A percentile compares a stretch with the other conserved stretches of the same genome.
Evolutionary conservation across 2,329 filamentous ascomycete genomes (phyloP).

Genomic region (Venturia nashicola): DNA sequence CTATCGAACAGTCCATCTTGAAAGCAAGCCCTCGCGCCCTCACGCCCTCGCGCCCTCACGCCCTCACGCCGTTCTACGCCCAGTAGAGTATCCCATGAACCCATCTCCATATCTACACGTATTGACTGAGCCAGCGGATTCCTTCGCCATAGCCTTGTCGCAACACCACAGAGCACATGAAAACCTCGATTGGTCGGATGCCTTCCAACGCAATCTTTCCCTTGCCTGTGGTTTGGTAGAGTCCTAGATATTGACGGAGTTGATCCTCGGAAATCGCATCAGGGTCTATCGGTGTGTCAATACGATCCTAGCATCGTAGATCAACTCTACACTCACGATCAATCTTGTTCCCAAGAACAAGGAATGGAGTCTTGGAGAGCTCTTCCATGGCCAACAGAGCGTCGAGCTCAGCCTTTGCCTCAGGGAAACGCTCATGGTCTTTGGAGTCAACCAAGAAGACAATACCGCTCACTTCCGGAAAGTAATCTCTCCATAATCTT

Average conservation of each 20-base stretch:
- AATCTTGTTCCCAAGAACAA: conserved; percentile 98
- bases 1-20: neutral
- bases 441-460: conserved; percentile 98
- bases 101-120: conserved; percentile 19
- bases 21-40: neutral
- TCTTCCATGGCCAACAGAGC: conserved; percentile 83
- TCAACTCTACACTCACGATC: conserved; percentile 40
- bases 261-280: conserved; percentile 93
- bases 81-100: neutral
- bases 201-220: conserved; percentile 87
- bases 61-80: neutral
- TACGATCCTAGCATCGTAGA: neutral
- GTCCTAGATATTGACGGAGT: conserved; percentile 70
- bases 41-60: neutral
- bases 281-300: conserved; percentile 40
- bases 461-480: conserved; percentile 86
- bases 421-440: conserved; percentile 85
- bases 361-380: conserved; percentile 85
- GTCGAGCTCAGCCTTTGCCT: conserved; percentile 95
- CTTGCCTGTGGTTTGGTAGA: conserved; percentile 96
- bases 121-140: conserved; percentile 30
- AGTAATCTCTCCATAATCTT: conserved; percentile 93
- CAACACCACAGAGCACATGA: conserved; percentile 27
- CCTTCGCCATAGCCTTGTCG: conserved; percentile 25
- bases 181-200: conserved; percentile 89